Percentiles rank a stretch among this genome's conserved stretches.
These are phyloP conservation scores for Firmiana major DNA, from an alignment of 345 rosid genomes.

Conservation along the genomic window DNA sequence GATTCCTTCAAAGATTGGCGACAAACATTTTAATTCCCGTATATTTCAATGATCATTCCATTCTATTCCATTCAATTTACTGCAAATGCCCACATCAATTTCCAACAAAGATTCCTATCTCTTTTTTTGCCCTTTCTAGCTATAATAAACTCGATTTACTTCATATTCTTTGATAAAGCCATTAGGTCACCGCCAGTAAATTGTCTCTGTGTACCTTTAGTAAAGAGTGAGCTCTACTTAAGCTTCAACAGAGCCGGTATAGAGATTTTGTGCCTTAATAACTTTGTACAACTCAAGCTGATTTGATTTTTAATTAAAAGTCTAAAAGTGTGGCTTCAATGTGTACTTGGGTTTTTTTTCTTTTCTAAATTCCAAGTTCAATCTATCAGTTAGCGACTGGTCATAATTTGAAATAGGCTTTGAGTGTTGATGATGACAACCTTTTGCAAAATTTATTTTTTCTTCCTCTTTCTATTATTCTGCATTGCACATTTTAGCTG, in stretches of 20 bases:
- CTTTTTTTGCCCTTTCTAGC: background rate
- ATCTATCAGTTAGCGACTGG: background rate
- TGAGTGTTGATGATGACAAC: background rate
- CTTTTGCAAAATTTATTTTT: background rate
- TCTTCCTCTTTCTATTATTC: background rate
- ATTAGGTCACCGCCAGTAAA: background rate
- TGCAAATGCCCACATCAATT: background rate
- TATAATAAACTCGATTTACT: background rate
- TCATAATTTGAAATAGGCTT: background rate
- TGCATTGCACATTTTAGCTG: conserved; percentile 4
- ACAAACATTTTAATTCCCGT: background rate
- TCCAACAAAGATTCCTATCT: background rate
- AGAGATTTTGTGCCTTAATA: background rate
- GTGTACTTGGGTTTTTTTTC: background rate
- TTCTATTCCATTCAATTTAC: background rate
- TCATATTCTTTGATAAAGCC: background rate
- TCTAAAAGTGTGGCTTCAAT: background rate
- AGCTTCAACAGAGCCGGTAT: background rate
- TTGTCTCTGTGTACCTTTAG: background rate
- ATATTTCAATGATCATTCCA: background rate
- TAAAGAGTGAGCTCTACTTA: background rate
- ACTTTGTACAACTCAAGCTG: no score
- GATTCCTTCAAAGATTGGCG: no score
- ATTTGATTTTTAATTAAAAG: background rate
- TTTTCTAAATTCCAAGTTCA: background rate